Evolutionary conservation across 768 basidiomycete species (phyloP), one percentile per base, ranked within the genome.

Genomic region (Termitomyces sp.): DNA sequence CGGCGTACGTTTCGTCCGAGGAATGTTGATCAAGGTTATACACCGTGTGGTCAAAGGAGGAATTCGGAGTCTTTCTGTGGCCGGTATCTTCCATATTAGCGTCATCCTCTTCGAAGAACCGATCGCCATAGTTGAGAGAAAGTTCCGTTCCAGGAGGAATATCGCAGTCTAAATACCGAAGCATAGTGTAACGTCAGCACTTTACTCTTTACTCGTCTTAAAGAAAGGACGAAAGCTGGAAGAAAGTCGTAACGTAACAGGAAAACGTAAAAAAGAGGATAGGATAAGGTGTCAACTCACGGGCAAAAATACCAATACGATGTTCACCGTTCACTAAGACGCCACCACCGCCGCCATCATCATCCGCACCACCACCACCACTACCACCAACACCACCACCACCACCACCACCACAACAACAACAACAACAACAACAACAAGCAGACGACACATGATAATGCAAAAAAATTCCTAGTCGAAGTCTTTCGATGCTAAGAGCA

Each of bases 261-360:
- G 28, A 30, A 22, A 13, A 56, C 56, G 8, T 18, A 45, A 3
- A 40, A 36, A 20, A 56, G 56, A 57, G 55, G n/a, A 59, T 33
- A 18, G 43, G 22, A 24, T 32, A 36, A 33, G 28, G 41, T 28
- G 16, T 13, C 5, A 4, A 68, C 80, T 70, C 57, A 86, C 86
- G 57, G 2, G 86, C 80, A 55, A 73, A 84, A 3, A 91, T 72
- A 3, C 81, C 86, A 54, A 90, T 85, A 16, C 87, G 78, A 52
- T 86, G 83, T 56, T 88, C 83, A 2, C 85, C 86, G 57, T 86
- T 82, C 3, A 90, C 84, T 36, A 84, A 63, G n/a, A 5, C 11
- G 1, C 5, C 9, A 33, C 0, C 18, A 11, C 10, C 48, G 5
- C n/a, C 10, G 9, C 3, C n/a, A 20, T 0, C 40, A 10, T 3